phyloP scores from a whole-genome alignment of 306 rosid species.

The Oemleria cerasiformis region DNA sequence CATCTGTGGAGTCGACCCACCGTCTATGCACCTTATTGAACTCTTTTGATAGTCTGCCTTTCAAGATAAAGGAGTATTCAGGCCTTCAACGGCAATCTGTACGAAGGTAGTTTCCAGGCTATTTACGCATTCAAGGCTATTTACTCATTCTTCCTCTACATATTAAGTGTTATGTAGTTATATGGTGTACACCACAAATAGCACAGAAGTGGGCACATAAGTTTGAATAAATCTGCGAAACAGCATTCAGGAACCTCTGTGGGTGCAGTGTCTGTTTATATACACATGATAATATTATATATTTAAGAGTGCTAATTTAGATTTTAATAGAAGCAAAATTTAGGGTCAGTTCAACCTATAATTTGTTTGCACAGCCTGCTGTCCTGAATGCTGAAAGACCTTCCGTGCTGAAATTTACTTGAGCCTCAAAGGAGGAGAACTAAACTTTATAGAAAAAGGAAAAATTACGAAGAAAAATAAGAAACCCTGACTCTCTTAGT shows the following conservation, averaged over 20 bases:
- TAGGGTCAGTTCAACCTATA: neutral
- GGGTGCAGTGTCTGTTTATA: neutral
- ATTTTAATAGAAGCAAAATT: neutral
- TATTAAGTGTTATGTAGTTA: too few species aligned
- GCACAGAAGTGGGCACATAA: neutral
- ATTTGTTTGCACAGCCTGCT: neutral
- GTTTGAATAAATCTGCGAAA: neutral
- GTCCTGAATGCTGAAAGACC: neutral
- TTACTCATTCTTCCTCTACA: too few species aligned
- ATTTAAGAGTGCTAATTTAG: neutral
- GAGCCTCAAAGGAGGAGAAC: neutral
- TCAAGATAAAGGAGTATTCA: conserved; percentile 84
- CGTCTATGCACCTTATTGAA: conserved; percentile 75
- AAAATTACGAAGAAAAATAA: too few species aligned
- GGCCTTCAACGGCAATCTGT: conserved; percentile 79
- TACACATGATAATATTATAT: neutral
- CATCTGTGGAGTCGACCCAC: conserved; percentile 88
- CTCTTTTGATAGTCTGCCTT: conserved; percentile 56
- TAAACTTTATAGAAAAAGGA: too few species aligned
- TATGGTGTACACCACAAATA: too few species aligned
- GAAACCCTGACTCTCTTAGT: too few species aligned
- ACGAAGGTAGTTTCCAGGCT: conserved; percentile 54
- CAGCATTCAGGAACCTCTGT: neutral
- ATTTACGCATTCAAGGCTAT: neutral
- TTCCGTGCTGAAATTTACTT: neutral